phyloP scores from a whole-genome alignment of 1,284 basidiomycete genomes.

The Melampsora occidentalis region DNA sequence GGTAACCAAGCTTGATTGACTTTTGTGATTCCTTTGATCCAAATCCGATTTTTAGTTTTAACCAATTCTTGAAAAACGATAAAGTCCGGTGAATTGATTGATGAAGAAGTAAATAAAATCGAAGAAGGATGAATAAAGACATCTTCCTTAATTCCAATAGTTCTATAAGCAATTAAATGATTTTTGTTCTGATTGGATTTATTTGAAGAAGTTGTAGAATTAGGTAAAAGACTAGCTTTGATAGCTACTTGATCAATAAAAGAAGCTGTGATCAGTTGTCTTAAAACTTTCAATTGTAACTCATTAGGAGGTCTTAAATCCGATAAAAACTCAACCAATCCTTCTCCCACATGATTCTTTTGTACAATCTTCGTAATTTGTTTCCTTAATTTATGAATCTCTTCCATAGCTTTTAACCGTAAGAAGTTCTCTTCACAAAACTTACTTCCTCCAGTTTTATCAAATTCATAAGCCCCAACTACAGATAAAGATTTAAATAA shows the following conservation, averaged over 20 bases:
- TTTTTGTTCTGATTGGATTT: conserved; percentile 71
- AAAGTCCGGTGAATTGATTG: conserved; percentile 71
- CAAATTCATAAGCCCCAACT: conserved; percentile 92
- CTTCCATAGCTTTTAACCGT: conserved; percentile 81
- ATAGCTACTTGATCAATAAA: conserved; percentile 96
- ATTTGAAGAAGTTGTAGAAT: conserved; percentile 56
- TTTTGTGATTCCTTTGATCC: conserved; percentile 82
- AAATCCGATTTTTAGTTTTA: conserved; percentile 66
- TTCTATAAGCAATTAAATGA: conserved; percentile 77
- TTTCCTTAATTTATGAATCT: conserved; percentile 92
- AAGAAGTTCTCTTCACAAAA: conserved; percentile 87
- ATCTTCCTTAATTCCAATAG: conserved; percentile 76
- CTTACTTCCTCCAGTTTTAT: conserved; percentile 55
- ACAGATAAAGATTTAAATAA: conserved; percentile 83
- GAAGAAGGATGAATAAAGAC: conserved; percentile 92
- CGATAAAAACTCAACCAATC: conserved; percentile 31
- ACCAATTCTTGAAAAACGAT: conserved; percentile 80
- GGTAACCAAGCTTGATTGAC: conserved; percentile 88
- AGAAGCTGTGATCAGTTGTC: conserved; percentile 81
- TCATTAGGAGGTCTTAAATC: conserved; percentile 49
- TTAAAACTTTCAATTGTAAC: conserved; percentile 76
- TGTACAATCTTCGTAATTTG: conserved; percentile 82
- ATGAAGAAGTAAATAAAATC: conserved; percentile 63
- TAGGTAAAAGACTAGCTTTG: conserved; percentile 71
- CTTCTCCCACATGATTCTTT: conserved; percentile 63